Evolutionary conservation across 495 filamentous ascomycete genomes (phyloP), one percentile per base, ranked within the genome.

Genomic region (Parathielavia appendiculata): DNA sequence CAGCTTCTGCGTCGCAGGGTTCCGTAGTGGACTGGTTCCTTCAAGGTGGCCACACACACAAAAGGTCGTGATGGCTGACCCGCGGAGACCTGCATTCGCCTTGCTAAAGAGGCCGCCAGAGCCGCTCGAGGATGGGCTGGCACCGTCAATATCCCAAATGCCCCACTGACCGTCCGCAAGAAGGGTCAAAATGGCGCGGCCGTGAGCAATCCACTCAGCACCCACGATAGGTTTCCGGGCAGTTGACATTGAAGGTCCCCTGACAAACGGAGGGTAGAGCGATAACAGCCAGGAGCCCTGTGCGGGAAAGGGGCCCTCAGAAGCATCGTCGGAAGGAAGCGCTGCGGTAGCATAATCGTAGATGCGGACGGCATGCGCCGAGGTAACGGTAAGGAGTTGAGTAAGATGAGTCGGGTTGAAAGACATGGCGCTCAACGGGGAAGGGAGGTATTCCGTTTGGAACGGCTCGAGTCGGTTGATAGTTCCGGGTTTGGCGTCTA

Each of bases 111-210:
- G 71, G 4, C 60, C 72, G 3, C 70, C 78, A 46, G 79, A 75
- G 8, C 69, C 74, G 58, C 66, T 41, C 3, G 58, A 55, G 0
- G 66, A 49, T 16, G 74, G 67, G 76, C 86, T 58, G 40, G 82
- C 79, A 1, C 86, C 84, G 64, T 90, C 84, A 34, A 92, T 76
- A 72, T 95, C 90, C 91, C 92, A 97, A 30, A 97, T 83, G 5
- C 90, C 92, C 92, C 92, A 97, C 74, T 95, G 87, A 0, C 91
- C 92, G 69, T 96, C 90, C 6, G 81, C 81, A 13, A 92, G 78
- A 9, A 97, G 77, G 5, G 84, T 81, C 60, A 96, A 75, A 39
- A 96, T 78, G 13, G 86, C 87, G 43, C 80, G 84, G 39, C 91
- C 92, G 44, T 85, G 82, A n/a, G 86, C 76, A 9, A 90, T 83